Percentiles rank a stretch among this genome's conserved stretches.
phyloP scores from a whole-genome alignment of 257 asterid species.

The Coffea eugenioides region DNA sequence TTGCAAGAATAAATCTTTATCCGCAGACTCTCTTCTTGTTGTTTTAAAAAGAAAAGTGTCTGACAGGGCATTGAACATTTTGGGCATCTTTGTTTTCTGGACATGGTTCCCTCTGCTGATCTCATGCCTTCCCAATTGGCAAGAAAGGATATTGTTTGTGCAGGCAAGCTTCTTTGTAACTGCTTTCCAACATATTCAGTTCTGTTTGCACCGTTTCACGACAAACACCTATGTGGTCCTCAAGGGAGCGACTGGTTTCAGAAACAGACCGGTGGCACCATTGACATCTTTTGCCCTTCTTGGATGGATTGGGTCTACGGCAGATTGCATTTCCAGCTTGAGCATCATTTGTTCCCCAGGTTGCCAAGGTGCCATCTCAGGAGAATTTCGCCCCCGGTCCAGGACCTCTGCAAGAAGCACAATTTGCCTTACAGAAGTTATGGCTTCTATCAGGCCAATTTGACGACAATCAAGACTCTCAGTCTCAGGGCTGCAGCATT shows the following conservation, averaged over 20 bases:
- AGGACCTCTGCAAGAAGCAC: conserved; percentile 78
- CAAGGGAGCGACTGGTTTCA: conserved; percentile 86
- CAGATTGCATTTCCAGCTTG: conserved; percentile 84
- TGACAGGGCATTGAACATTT: conserved; percentile 61
- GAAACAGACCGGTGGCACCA: conserved; percentile 78
- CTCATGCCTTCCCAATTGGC: conserved; percentile 63
- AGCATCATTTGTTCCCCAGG: conserved; percentile 87
- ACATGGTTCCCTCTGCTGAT: conserved; percentile 84
- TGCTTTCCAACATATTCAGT: conserved; percentile 76
- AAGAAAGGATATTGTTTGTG: conserved; percentile 57
- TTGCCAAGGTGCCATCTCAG: conserved; percentile 84
- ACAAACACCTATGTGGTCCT: conserved; percentile 74
- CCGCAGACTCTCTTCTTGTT: conserved; percentile 65
- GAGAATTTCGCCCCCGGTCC: conserved; percentile 64
- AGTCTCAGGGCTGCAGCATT: conserved; percentile 62
- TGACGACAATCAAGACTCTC: conserved; percentile 57
- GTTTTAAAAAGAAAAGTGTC: conserved; percentile 53
- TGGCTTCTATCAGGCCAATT: conserved; percentile 65
- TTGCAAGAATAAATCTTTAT: conserved; percentile 68
- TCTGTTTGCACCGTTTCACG: conserved; percentile 80
- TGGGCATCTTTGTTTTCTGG: conserved; percentile 77
- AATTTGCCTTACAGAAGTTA: conserved; percentile 59
- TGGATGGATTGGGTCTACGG: conserved; percentile 89
- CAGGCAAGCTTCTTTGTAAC: conserved; percentile 52
- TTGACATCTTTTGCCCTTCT: conserved; percentile 65